phyloP scores from a whole-genome alignment of 257 asterid genomes.

The Handroanthus guayacan region DNA sequence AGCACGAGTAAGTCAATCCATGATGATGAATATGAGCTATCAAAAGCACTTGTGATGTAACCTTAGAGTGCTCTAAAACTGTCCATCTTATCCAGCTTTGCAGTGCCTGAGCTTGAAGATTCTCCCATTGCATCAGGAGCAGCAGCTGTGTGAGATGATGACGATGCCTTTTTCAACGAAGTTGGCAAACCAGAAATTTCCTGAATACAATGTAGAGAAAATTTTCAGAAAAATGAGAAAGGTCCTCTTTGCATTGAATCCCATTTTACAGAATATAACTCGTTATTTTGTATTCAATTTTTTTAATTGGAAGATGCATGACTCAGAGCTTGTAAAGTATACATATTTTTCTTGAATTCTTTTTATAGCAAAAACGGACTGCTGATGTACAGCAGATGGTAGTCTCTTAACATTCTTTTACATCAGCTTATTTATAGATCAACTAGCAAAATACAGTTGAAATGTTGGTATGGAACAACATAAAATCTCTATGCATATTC shows the following conservation, averaged over 20 bases:
- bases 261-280: neutral
- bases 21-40: neutral
- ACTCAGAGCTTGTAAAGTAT: too few species aligned
- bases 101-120: conserved; percentile 84
- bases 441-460: too few species aligned
- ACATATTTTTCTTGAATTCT: too few species aligned
- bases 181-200: conserved; percentile 87
- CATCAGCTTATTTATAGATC: too few species aligned
- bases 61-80: conserved; percentile 56
- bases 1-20: conserved; percentile 4
- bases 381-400: too few species aligned
- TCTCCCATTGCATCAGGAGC: conserved; percentile 75
- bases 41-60: neutral
- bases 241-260: neutral
- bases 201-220: conserved; percentile 46
- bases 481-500: too few species aligned
- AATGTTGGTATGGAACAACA: too few species aligned
- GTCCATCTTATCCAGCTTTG: conserved; percentile 69
- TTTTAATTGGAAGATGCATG: neutral
- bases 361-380: too few species aligned
- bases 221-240: conserved; percentile 4
- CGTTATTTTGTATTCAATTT: neutral
- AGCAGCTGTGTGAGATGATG: conserved; percentile 49
- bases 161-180: conserved; percentile 62
- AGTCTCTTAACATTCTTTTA: too few species aligned